Percentiles rank a stretch among this genome's conserved stretches.
These are phyloP conservation scores for Metschnikowia shivogae DNA, from an alignment of 805 yeast species.

Conservation along the genomic window DNA sequence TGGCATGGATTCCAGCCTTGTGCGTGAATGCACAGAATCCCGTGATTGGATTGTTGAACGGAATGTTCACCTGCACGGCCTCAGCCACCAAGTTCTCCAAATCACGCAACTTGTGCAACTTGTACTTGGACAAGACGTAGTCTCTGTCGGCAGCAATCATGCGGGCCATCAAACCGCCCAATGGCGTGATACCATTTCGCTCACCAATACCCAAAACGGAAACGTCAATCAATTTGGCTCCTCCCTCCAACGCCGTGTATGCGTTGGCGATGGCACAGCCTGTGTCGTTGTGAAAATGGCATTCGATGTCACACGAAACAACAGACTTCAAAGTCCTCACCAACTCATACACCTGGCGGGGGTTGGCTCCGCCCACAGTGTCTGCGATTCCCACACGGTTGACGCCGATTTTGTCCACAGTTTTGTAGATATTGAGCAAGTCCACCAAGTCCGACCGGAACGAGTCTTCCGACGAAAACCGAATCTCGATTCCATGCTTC, in stretches of 20 bases:
- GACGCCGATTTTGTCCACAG: slow-evolving; percentile 96
- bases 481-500: slow-evolving; percentile 92
- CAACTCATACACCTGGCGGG: slow-evolving; percentile 96
- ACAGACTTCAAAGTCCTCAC: slow-evolving; percentile 90
- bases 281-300: slow-evolving; percentile 98
- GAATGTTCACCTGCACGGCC: slow-evolving; percentile 94
- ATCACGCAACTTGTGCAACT: slow-evolving; percentile 92
- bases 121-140: slow-evolving; percentile 89
- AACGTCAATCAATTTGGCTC: slow-evolving; percentile 91
- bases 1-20: slow-evolving; percentile 99
- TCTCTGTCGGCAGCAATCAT: slow-evolving; percentile 99
- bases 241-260: slow-evolving; percentile 96
- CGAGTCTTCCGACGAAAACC: slow-evolving; percentile 96
- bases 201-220: slow-evolving; percentile 98
- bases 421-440: slow-evolving; percentile 88
- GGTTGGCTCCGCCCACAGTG: slow-evolving; percentile 98
- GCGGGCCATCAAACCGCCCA: slow-evolving; percentile 98
- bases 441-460: slow-evolving; percentile 97
- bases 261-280: slow-evolving; percentile 99
- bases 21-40: slow-evolving; percentile 99
- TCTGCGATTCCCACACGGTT: slow-evolving; percentile 99
- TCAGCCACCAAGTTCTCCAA: slow-evolving; percentile 95
- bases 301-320: slow-evolving; percentile 94
- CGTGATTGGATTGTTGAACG: slow-evolving; percentile 97
- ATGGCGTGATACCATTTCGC: slow-evolving; percentile 96